Conservation (phyloP, 257 asterid genomes). For the Solanum ossicruentum region DNA sequence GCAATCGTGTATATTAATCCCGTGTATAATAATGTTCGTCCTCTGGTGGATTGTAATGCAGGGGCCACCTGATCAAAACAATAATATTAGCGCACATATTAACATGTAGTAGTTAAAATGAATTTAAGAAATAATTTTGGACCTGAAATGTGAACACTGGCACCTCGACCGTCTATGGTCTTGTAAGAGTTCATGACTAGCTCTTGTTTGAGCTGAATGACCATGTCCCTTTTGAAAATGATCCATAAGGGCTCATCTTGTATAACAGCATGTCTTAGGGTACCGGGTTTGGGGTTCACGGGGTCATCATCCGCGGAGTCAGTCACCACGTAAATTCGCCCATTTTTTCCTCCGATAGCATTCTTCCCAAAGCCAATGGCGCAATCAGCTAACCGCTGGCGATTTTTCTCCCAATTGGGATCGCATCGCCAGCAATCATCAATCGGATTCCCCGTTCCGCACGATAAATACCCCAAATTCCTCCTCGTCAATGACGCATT, state of each 20-base stretch:
- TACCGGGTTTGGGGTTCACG: slow-evolving; percentile 56
- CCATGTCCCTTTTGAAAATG: slow-evolving; percentile 55
- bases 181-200: slow-evolving; percentile 58
- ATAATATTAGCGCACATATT: no score
- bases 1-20: slow-evolving; percentile 67
- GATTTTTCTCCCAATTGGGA: slow-evolving; percentile 45
- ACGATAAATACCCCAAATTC: slow-evolving; percentile 39
- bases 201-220: slow-evolving; percentile 44
- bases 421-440: slow-evolving; percentile 85
- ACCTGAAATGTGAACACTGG: slow-evolving; percentile 48
- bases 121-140: background rate
- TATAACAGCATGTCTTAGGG: slow-evolving; percentile 64
- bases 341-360: slow-evolving; percentile 51
- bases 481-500: slow-evolving; percentile 48
- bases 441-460: slow-evolving; percentile 67
- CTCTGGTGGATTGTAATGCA: slow-evolving; percentile 54
- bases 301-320: slow-evolving; percentile 54
- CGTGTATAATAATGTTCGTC: slow-evolving; percentile 52
- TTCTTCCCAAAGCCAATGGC: slow-evolving; percentile 70
- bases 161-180: slow-evolving; percentile 76
- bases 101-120: background rate
- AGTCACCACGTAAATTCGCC: slow-evolving; percentile 55
- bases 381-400: slow-evolving; percentile 70
- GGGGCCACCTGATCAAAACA: slow-evolving; percentile 28
- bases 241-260: slow-evolving; percentile 74